Evolutionary conservation across 345 rosid species (phyloP).

Genomic region (Sisymbrium altissimum): DNA sequence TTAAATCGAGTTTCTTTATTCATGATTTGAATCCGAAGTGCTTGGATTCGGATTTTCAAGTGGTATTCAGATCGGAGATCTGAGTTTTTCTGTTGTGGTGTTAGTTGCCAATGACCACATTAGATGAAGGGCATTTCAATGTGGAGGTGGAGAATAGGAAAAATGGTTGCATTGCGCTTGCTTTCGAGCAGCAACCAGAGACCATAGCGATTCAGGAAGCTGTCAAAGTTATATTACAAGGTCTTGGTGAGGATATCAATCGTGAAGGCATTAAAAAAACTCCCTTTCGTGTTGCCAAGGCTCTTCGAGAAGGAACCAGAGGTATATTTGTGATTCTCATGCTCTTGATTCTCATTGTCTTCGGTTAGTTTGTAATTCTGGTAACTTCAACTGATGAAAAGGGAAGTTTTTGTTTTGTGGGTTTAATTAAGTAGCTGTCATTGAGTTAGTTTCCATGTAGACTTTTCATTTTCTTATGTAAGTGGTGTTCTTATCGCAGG

Average conservation of each 20-base stretch:
- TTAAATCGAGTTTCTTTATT: not conserved
- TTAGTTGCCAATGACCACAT: slow-evolving; percentile 53
- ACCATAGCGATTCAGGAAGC: slow-evolving; percentile 62
- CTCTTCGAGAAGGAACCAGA: slow-evolving; percentile 71
- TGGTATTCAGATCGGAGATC: not conserved
- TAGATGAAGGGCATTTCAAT: slow-evolving; percentile 58
- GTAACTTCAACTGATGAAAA: not conserved
- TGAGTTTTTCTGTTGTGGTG: slow-evolving; percentile 3
- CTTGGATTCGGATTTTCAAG: not conserved
- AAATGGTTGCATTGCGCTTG: slow-evolving; percentile 35
- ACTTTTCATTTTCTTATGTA: not conserved
- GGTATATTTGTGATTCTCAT: slow-evolving; percentile 38
- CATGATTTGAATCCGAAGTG: not conserved
- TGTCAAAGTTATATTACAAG: slow-evolving; percentile 65
- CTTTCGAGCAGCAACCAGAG: slow-evolving; percentile 48
- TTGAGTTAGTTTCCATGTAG: not conserved
- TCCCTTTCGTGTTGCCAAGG: slow-evolving; percentile 85
- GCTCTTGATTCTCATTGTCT: not conserved
- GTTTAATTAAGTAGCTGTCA: not conserved
- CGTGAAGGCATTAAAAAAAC: slow-evolving; percentile 83
- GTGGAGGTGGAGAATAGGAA: slow-evolving; percentile 52
- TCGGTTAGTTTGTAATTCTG: not conserved
- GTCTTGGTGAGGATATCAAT: slow-evolving; percentile 65
- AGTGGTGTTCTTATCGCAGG: slow-evolving; percentile 39
- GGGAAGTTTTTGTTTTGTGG: not conserved